A percentile compares a stretch with the other conserved stretches of the same genome.
These are phyloP conservation scores for Macrocybe sp. DNA, from an alignment of 1,284 basidiomycete species.

Conservation along the genomic window DNA sequence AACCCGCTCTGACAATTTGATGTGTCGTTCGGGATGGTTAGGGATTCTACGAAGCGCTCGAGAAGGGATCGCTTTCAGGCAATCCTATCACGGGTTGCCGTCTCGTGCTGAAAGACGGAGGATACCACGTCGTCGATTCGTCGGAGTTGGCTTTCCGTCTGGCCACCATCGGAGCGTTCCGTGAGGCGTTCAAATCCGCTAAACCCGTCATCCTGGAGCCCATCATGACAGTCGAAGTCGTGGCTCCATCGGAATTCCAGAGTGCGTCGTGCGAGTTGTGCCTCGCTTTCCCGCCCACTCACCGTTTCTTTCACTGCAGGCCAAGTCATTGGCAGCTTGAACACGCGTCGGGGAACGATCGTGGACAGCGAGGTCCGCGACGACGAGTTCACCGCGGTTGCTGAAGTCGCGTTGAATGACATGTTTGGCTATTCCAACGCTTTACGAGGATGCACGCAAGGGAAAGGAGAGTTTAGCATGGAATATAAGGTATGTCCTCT, in stretches of 20 bases:
- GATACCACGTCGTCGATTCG: conserved; percentile 93
- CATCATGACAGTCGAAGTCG: conserved; percentile 97
- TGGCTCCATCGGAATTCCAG: conserved; percentile 96
- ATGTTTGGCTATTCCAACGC: conserved; percentile 99
- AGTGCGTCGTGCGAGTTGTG: conserved; percentile 41
- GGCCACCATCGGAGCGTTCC: conserved; percentile 89
- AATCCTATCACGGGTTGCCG: conserved; percentile 86
- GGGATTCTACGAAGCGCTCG: conserved; percentile 95
- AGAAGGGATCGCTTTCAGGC: conserved; percentile 89
- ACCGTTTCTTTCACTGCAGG: conserved; percentile 30
- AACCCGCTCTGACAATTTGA: not conserved
- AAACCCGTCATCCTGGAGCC: conserved; percentile 89
- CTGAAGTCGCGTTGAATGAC: conserved; percentile 94
- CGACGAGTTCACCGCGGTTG: conserved; percentile 91
- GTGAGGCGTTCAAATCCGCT: conserved; percentile 82
- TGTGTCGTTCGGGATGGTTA: conserved; percentile 22
- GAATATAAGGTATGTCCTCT: conserved; percentile 74
- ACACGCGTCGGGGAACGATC: conserved; percentile 92
- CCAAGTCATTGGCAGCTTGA: conserved; percentile 91
- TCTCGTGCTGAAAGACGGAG: conserved; percentile 91
- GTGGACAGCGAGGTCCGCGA: conserved; percentile 95
- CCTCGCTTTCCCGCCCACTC: conserved; percentile 1
- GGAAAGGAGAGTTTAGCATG: conserved; percentile 97
- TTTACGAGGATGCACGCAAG: conserved; percentile 91
- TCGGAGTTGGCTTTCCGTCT: conserved; percentile 95